Percentiles rank a stretch among this genome's conserved stretches.
phyloP scores from a whole-genome alignment of 2,329 filamentous ascomycete species.

The Geosmithia morbida region DNA sequence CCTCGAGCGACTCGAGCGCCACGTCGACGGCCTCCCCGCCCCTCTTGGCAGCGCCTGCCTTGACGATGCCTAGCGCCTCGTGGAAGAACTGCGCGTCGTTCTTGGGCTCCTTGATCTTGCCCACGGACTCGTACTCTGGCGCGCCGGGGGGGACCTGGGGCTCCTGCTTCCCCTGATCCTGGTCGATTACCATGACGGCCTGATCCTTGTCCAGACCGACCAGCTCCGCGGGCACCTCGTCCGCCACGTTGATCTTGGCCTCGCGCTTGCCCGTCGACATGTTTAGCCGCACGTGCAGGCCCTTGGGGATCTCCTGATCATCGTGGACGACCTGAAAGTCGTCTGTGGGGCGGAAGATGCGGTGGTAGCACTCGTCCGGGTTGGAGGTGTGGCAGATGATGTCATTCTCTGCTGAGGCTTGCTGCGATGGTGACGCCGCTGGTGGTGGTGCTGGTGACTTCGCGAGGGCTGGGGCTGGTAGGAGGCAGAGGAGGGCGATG shows the following conservation, averaged over 20 bases:
- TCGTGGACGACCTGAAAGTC: slow-evolving; percentile 49
- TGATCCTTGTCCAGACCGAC: slow-evolving; percentile 32
- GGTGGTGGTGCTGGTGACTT: slow-evolving; percentile 13
- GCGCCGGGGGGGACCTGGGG: slow-evolving; percentile 29
- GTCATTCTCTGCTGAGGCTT: slow-evolving; percentile 24
- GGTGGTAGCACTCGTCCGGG: slow-evolving; percentile 49
- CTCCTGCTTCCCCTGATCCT: slow-evolving; percentile 13
- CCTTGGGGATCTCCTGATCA: slow-evolving; percentile 50
- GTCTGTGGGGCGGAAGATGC: slow-evolving; percentile 46
- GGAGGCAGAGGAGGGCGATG: slow-evolving; percentile 11
- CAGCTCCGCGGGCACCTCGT: slow-evolving; percentile 39
- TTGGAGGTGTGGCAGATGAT: slow-evolving; percentile 51
- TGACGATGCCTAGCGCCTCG: slow-evolving; percentile 33
- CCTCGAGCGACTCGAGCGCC: slow-evolving; percentile 43
- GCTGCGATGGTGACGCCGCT: slow-evolving; percentile 10
- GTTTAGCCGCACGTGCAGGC: slow-evolving; percentile 53
- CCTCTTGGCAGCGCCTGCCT: slow-evolving; percentile 20
- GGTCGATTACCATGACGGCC: slow-evolving; percentile 40
- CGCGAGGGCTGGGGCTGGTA: slow-evolving; percentile 10
- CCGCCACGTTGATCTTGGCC: slow-evolving; percentile 49
- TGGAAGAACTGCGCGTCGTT: slow-evolving; percentile 13
- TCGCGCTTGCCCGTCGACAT: slow-evolving; percentile 49
- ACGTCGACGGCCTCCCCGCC: slow-evolving; percentile 20
- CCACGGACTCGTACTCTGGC: slow-evolving; percentile 41
- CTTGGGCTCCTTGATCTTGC: slow-evolving; percentile 39